Percentiles rank a stretch among this genome's conserved stretches.
Conservation (phyloP, 2,329 filamentous ascomycete genomes). For the Beauveria sp. region DNA sequence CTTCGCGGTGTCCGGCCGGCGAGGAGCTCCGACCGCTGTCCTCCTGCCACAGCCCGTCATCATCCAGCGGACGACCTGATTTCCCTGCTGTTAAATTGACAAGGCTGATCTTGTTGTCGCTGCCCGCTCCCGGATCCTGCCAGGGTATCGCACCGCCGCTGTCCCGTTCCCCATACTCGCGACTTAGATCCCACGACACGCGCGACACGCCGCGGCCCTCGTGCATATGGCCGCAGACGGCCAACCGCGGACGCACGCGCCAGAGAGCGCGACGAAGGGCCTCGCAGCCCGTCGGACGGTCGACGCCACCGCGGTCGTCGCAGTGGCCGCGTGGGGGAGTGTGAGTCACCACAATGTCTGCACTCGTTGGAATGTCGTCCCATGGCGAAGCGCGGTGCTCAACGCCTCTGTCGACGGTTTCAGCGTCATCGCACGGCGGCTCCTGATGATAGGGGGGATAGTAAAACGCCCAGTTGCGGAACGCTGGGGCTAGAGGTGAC, state of each 20-base stretch:
- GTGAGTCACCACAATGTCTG: conserved; percentile 64
- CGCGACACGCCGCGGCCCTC: conserved; percentile 56
- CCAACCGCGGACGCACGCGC: conserved; percentile 54
- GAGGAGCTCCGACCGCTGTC: background rate
- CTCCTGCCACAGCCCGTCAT: background rate
- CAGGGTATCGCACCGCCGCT: conserved; percentile 37
- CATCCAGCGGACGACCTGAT: background rate
- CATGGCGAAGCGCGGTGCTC: conserved; percentile 40
- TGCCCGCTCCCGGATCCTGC: conserved; percentile 49
- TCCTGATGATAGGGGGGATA: conserved; percentile 34
- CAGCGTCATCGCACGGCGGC: conserved; percentile 4
- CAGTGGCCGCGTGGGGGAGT: conserved; percentile 55
- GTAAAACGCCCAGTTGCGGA: conserved; percentile 58
- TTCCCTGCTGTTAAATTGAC: background rate
- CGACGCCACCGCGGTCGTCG: conserved; percentile 37
- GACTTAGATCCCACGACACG: conserved; percentile 50
- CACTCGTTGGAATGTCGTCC: conserved; percentile 51
- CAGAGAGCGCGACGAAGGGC: conserved; percentile 48
- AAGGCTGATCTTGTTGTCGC: conserved; percentile 32
- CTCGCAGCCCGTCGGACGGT: conserved; percentile 49
- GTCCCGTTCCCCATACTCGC: conserved; percentile 28
- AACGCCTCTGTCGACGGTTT: conserved; percentile 7
- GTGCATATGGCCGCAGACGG: conserved; percentile 67
- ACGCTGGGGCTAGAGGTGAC: conserved; percentile 56
- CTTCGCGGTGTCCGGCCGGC: background rate